Base-by-base conservation (phyloP, 2,329 filamentous ascomycete species). In the Colletotrichum karsti region DNA sequence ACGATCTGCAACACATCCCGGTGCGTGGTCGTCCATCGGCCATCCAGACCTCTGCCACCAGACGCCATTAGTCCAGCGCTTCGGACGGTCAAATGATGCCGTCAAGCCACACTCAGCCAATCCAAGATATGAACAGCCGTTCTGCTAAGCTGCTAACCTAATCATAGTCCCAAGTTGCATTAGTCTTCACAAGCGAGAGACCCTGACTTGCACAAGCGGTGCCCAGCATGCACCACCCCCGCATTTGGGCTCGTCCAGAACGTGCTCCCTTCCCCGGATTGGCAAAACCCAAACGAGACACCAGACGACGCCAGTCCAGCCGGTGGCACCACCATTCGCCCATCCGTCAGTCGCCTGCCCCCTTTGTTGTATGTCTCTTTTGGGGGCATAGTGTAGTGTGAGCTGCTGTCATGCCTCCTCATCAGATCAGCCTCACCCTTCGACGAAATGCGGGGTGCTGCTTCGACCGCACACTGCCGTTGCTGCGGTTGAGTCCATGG, bases 171-270 rank as follows among this genome's bases (percentile, higher is more conserved):
- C 22, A 44, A 4, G 22, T 28, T 60, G 62, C 44, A 54, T 53
- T 44, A 64, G 59, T 13, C 39, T 15, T 7, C 30, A 22, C 22
- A 57, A 57, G 51, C 64, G 59, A 63, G 35, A 42, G 60, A 46
- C 46, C 64, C 60, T 39, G 53, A 65, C 53, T 54, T 59, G 44
- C 24, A 50, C 46, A 20, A 54, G 46, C 37, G 53, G 60, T n/a
- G 35, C 42, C 37, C 30, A 15, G 37, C 22, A 35, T 67, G 64
- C 64, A 58, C 28, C 26, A 48, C n/a, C 64, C 65, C 65, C 65
- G 65, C 65, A 58, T 59, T 67, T 58, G 18, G 60, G 51, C 60
- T 37, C 30, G 60, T 58, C 65, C 53, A 67, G 65, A 60, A 53
- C 65, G 50, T 48, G 37, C 39, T 41, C 53, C n/a, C 41, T 62